Conservation (phyloP, 2,329 filamentous ascomycete species). For the Pseudogymnoascus sp. region DNA sequence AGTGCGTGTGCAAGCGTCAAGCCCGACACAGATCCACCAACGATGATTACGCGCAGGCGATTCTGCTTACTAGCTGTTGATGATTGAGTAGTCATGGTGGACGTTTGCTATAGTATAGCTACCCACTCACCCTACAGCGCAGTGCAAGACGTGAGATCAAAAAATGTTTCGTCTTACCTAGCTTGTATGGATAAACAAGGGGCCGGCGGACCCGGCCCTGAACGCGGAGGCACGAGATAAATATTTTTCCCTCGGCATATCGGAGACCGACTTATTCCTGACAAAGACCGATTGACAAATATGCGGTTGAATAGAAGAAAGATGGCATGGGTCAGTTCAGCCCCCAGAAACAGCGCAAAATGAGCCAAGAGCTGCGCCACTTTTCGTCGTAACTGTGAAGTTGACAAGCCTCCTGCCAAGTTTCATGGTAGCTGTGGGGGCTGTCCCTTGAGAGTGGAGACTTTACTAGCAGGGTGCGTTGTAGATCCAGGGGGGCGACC, state of each 20-base stretch:
- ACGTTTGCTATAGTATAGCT: neutral
- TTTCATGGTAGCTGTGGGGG: too few species aligned
- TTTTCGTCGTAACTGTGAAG: too few species aligned
- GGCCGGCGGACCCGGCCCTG: too few species aligned
- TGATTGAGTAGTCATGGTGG: neutral
- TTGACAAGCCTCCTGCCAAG: too few species aligned
- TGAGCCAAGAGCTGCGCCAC: too few species aligned
- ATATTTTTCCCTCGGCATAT: neutral
- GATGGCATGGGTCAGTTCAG: too few species aligned
- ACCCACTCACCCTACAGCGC: neutral
- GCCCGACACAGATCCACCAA: conserved; percentile 43
- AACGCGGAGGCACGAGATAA: neutral
- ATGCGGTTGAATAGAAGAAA: too few species aligned
- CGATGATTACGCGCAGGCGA: conserved; percentile 37
- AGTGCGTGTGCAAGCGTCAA: conserved; percentile 41
- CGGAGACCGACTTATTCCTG: neutral
- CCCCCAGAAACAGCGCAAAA: too few species aligned
- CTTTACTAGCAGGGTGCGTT: too few species aligned
- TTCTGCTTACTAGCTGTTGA: neutral
- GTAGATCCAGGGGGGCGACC: too few species aligned
- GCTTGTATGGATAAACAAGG: neutral
- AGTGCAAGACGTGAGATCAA: neutral
- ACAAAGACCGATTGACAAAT: neutral
- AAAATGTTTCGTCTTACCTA: neutral
- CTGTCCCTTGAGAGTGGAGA: too few species aligned